Base-by-base conservation (phyloP, 805 yeast species). In the Saccharomyces kudriavzevii region DNA sequence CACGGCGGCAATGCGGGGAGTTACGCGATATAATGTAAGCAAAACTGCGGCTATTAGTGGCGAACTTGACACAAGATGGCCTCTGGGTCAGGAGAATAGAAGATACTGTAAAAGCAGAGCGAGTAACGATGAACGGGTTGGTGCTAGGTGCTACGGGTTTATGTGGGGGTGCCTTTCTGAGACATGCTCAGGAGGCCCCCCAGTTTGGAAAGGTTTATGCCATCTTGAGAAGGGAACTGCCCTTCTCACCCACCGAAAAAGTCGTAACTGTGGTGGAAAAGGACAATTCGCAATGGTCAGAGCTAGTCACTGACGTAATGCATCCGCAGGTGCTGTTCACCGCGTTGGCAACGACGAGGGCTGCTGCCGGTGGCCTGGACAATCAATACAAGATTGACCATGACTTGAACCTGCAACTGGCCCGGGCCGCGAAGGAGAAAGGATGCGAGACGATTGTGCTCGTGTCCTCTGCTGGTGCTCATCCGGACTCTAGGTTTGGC, bases 91-190 rank as follows among this genome's bases (percentile, higher is more conserved):
- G 17, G 17, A 40, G 11, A 6, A 17, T 45, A 25, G 11, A 48
- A 29, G 47, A 27, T 9, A 29, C 26, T 4, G 17, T 13, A 28
- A 26, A 25, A 24, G 48, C 26, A 27, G 8, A 8, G 22, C 24
- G 10, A 45, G 14, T 31, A 35, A 45, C 14, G 11, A 63, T 60
- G 64, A 65, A 60, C 40, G 69, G 70, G 13, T 70, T 78, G 47
- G 62, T 77, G 14, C 67, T 87, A 47, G 96, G 96, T 1, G 78
- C 90, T 28, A 89, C 96, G 1, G 96, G 96, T 2, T 70, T 88
- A 22, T 84, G 85, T 53, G 97, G 96, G 8, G 60, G 74, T 25
- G 75, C 72, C 25, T 76, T 87, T 55, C 64, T 87, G 52, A 76
- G 74, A 52, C 68, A 68, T 26, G 79, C 80, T 5, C 67, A 69